phyloP scores from a whole-genome alignment of 345 rosid genomes.

The Excoecaria agallocha region DNA sequence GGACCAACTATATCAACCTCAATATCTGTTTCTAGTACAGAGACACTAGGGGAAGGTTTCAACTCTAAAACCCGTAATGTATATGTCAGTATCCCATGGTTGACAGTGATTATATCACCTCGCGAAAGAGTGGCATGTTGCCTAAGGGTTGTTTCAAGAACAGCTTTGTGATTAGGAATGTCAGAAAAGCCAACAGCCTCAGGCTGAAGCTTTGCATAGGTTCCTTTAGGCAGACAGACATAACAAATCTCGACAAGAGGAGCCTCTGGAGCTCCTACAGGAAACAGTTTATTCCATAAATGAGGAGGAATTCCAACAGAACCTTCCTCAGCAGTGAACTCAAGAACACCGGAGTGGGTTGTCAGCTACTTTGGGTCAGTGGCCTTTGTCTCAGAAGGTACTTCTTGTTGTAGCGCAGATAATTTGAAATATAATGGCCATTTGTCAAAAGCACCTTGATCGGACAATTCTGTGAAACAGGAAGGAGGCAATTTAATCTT shows the following conservation, averaged over 20 bases:
- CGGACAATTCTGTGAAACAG: slow-evolving; percentile 73
- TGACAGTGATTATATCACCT: slow-evolving; percentile 64
- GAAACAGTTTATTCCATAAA: slow-evolving; percentile 77
- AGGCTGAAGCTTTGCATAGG: slow-evolving; percentile 88
- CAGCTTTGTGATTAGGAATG: slow-evolving; percentile 91
- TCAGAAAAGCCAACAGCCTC: slow-evolving; percentile 79
- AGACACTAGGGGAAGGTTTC: slow-evolving; percentile 77
- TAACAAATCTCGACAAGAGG: slow-evolving; percentile 69
- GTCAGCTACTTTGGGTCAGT: slow-evolving; percentile 26
- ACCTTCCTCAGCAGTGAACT: slow-evolving; percentile 87
- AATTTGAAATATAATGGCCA: slow-evolving; percentile 79
- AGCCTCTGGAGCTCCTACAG: slow-evolving; percentile 29
- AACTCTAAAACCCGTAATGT: slow-evolving; percentile 73
- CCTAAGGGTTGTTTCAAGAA: slow-evolving; percentile 90
- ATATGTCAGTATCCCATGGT: slow-evolving; percentile 70
- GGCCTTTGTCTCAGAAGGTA: slow-evolving; percentile 16
- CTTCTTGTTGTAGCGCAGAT: slow-evolving; percentile 53
- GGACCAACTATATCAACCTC: slow-evolving; percentile 88
- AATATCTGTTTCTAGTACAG: slow-evolving; percentile 92
- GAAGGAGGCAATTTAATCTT: slow-evolving; percentile 82
- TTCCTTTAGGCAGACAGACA: slow-evolving; percentile 74
- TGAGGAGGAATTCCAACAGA: slow-evolving; percentile 83
- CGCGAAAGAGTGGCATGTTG: slow-evolving; percentile 91
- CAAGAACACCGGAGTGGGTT: slow-evolving; percentile 89
- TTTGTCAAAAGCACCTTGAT: slow-evolving; percentile 92